Evolutionary conservation across 2,329 filamentous ascomycete genomes (phyloP).

Genomic region (Verticillium nubilum): DNA sequence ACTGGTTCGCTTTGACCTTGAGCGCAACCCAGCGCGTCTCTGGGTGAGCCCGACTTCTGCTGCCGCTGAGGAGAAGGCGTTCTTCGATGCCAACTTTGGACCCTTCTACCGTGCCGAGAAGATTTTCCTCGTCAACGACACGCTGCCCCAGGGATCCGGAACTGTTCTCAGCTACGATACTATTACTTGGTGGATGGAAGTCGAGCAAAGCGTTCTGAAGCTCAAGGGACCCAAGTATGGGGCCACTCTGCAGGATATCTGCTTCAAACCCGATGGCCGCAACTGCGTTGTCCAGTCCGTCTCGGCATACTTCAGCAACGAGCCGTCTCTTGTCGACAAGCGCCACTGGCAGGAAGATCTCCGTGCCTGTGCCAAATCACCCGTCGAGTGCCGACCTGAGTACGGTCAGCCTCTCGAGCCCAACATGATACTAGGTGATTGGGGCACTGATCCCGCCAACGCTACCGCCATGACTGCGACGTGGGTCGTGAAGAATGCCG

Average conservation of each 20-base stretch:
- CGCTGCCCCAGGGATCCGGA: constrained; percentile 52
- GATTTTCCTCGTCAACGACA: constrained; percentile 89
- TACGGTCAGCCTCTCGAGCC: constrained; percentile 87
- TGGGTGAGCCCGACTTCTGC: constrained; percentile 96
- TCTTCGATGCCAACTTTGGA: constrained; percentile 90
- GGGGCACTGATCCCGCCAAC: constrained; percentile 61
- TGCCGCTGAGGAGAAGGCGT: constrained; percentile 87
- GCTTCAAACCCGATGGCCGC: constrained; percentile 86
- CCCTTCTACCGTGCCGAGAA: constrained; percentile 95
- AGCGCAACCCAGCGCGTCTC: constrained; percentile 81
- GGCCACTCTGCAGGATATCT: constrained; percentile 74
- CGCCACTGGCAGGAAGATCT: constrained; percentile 69
- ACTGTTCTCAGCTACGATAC: constrained; percentile 87
- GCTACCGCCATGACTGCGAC: constrained; percentile 80
- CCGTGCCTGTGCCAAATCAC: constrained; percentile 67
- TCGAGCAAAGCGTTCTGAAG: constrained; percentile 71
- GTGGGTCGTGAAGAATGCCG: constrained; percentile 88
- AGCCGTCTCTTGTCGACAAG: constrained; percentile 55
- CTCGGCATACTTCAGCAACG: constrained; percentile 78
- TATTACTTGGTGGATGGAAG: constrained; percentile 86
- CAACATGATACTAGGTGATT: constrained; percentile 80
- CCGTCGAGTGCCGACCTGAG: constrained; percentile 78
- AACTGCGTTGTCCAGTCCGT: constrained; percentile 91
- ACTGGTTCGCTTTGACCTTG: constrained; percentile 84
- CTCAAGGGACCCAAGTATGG: constrained; percentile 66